phyloP scores from a whole-genome alignment of 352 stramenopile species.

The Stephanocyclus meneghinianus region DNA sequence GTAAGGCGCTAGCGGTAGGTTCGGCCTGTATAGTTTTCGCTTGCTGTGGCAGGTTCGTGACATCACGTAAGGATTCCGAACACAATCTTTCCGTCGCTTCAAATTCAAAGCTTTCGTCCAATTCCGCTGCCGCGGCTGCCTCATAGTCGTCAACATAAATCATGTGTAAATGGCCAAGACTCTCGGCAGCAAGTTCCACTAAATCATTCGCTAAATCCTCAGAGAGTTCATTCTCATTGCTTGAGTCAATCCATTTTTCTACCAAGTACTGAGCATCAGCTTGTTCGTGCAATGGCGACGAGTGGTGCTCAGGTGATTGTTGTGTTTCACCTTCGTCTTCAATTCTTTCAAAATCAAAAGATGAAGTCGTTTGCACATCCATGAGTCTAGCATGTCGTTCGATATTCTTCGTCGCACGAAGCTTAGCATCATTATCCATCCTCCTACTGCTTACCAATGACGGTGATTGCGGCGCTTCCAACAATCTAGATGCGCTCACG shows the following conservation, averaged over 20 bases:
- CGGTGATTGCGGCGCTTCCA: not conserved
- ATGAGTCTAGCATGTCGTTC: no score
- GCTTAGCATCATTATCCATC: constrained; percentile 5
- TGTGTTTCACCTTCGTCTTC: not conserved
- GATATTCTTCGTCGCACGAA: not conserved
- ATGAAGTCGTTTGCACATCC: no score
- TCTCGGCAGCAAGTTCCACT: constrained; percentile 10
- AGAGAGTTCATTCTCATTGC: not conserved
- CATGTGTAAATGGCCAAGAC: constrained; percentile 6
- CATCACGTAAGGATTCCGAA: not conserved
- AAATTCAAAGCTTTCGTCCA: constrained; percentile 16
- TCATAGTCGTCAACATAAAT: constrained; percentile 20
- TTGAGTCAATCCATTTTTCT: not conserved
- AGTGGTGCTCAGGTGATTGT: not conserved
- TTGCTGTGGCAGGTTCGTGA: not conserved
- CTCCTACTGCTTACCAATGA: not conserved
- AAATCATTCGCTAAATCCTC: constrained; percentile 6
- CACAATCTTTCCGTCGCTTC: constrained; percentile 7
- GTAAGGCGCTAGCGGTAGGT: no score
- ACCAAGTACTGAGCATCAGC: not conserved
- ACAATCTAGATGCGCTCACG: not conserved
- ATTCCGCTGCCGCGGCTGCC: constrained; percentile 11
- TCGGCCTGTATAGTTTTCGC: no score
- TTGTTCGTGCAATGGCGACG: not conserved
- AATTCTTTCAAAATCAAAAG: no score